Percentiles rank a stretch among this genome's conserved stretches.
Conservation (phyloP, 2,329 filamentous ascomycete genomes). For the Colletotrichum spinosum region DNA sequence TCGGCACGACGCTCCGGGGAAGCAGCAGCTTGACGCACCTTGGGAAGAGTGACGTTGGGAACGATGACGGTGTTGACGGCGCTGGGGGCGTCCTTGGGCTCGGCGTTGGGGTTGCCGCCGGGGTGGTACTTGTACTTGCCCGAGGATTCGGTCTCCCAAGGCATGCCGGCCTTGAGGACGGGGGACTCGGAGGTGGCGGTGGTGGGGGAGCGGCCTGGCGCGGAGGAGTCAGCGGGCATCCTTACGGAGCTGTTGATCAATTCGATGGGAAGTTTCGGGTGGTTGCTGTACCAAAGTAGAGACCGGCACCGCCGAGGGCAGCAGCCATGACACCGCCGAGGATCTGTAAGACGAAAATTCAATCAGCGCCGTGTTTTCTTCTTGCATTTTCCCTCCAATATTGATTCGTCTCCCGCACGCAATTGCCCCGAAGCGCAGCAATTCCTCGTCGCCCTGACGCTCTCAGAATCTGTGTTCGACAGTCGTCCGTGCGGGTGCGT, state of each 20-base stretch:
- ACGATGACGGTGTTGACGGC: slow-evolving; percentile 95
- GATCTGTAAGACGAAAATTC: slow-evolving; percentile 67
- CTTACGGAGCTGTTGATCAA: neutral
- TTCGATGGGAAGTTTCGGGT: slow-evolving; percentile 38
- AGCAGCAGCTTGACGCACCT: slow-evolving; percentile 64
- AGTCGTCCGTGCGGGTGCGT: neutral
- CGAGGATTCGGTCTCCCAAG: slow-evolving; percentile 78
- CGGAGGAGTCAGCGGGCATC: slow-evolving; percentile 4
- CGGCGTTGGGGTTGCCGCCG: slow-evolving; percentile 80
- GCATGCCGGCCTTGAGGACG: slow-evolving; percentile 85
- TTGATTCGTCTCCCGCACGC: slow-evolving; percentile 5
- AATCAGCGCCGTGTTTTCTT: slow-evolving; percentile 23
- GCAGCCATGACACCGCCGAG: slow-evolving; percentile 91
- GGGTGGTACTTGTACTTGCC: slow-evolving; percentile 86
- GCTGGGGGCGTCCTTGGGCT: slow-evolving; percentile 90
- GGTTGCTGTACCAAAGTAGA: slow-evolving; percentile 78
- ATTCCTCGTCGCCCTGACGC: too few species aligned
- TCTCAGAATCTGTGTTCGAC: too few species aligned
- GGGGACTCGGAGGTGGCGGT: slow-evolving; percentile 82
- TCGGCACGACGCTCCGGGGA: neutral
- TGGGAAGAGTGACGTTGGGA: slow-evolving; percentile 92
- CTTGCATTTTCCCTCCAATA: neutral
- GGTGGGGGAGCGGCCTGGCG: slow-evolving; percentile 84
- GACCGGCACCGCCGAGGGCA: slow-evolving; percentile 88
- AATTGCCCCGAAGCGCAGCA: neutral